These are phyloP conservation scores for Penicillium vulpinum DNA, from an alignment of 2,329 filamentous ascomycete species.

Conservation along the genomic window DNA sequence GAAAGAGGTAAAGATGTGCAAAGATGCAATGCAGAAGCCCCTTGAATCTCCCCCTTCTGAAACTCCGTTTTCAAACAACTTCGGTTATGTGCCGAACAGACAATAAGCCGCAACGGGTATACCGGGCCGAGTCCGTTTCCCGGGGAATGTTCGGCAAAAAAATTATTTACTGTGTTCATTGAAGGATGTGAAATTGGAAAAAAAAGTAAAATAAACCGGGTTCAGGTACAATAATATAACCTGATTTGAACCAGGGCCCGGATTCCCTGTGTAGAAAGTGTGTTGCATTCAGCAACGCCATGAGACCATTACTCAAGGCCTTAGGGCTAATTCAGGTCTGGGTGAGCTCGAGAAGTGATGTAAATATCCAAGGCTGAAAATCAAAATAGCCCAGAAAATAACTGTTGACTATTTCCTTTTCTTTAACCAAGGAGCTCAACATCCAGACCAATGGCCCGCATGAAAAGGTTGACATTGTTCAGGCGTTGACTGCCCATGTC, in stretches of 20 bases:
- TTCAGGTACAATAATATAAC: not conserved
- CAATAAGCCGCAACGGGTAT: not conserved
- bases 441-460: conserved; percentile 97
- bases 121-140: not conserved
- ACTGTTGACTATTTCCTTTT: not conserved
- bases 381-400: not conserved
- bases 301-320: not conserved
- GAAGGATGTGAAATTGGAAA: conserved; percentile 7
- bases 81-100: not conserved
- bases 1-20: not conserved
- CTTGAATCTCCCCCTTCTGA: not conserved
- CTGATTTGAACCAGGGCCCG: not conserved
- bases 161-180: not conserved
- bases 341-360: not conserved
- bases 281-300: not conserved
- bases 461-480: conserved; percentile 94
- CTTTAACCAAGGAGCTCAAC: conserved; percentile 70
- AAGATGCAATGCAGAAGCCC: not conserved
- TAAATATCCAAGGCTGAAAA: not conserved
- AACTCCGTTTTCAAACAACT: not conserved
- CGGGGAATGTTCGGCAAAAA: not conserved
- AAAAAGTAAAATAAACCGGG: conserved; percentile 4
- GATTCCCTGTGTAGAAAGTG: not conserved
- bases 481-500: conserved; percentile 82
- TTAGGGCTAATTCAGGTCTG: not conserved